Evolutionary conservation across 768 basidiomycete genomes (phyloP).

Genomic region (Tricholoma sp.): DNA sequence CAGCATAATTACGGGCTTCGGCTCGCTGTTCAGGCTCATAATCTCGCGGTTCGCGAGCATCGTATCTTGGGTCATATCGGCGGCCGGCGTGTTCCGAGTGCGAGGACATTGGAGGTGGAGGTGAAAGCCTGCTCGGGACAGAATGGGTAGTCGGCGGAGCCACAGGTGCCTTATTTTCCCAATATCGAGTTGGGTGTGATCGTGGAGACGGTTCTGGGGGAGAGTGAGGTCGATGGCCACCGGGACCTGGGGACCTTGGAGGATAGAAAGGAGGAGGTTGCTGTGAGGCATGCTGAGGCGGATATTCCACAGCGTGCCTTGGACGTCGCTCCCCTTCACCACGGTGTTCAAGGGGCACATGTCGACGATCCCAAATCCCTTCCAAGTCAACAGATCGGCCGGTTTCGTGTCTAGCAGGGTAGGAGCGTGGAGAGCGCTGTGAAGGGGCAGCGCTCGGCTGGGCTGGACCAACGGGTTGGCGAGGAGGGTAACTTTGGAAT

Average conservation of each 20-base stretch:
- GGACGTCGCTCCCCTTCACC: constrained; percentile 42
- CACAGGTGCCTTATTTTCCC: constrained; percentile 55
- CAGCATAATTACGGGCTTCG: constrained; percentile 34
- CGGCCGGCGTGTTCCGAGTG: constrained; percentile 40
- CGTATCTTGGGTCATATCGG: constrained; percentile 63
- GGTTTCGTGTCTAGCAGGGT: constrained; percentile 43
- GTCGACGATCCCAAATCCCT: constrained; percentile 56
- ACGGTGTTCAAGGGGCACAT: constrained; percentile 38
- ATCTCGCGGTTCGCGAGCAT: constrained; percentile 44
- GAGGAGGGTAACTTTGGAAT: constrained; percentile 44
- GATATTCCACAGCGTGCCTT: constrained; percentile 38
- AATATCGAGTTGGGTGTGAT: constrained; percentile 45
- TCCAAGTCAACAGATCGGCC: constrained; percentile 47
- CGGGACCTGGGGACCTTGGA: constrained; percentile 34
- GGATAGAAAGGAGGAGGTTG: constrained; percentile 28
- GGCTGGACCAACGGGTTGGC: constrained; percentile 48
- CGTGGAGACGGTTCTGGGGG: constrained; percentile 63
- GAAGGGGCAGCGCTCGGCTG: constrained; percentile 38
- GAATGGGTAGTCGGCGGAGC: constrained; percentile 26
- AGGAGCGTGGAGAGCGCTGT: constrained; percentile 59
- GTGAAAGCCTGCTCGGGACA: constrained; percentile 16
- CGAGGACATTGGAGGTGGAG: constrained; percentile 30
- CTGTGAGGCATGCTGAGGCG: constrained; percentile 21
- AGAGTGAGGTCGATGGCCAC: constrained; percentile 35
- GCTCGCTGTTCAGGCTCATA: constrained; percentile 40